Evolutionary conservation across 768 basidiomycete species (phyloP).

Genomic region (Tricholoma furcatifolium): DNA sequence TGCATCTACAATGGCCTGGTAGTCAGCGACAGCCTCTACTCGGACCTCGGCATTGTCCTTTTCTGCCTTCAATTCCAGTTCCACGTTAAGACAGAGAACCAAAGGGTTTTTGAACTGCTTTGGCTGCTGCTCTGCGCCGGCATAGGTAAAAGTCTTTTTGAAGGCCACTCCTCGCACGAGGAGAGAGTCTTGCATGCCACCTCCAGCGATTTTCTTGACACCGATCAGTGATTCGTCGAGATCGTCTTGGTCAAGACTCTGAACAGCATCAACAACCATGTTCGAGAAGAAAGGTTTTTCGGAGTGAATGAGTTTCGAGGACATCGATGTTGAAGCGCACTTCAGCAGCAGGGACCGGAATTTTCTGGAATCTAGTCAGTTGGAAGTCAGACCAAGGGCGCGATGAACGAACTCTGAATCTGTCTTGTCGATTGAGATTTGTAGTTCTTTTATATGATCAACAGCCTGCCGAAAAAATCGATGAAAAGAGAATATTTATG

Average conservation of each 20-base stretch:
- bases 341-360: constrained; percentile 94
- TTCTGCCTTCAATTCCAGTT: constrained; percentile 97
- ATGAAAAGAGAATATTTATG: constrained; percentile 5
- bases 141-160: constrained; percentile 99
- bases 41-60: constrained; percentile 99
- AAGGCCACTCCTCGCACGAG: constrained; percentile 91
- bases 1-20: constrained; percentile 98
- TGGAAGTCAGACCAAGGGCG: constrained; percentile 7
- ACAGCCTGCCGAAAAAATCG: constrained; percentile 55
- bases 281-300: constrained; percentile 99
- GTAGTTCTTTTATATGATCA: constrained; percentile 84
- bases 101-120: constrained; percentile 88
- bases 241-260: constrained; percentile 88
- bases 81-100: constrained; percentile 93
- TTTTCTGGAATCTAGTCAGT: constrained; percentile 47
- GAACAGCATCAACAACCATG: constrained; percentile 98
- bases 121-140: constrained; percentile 98
- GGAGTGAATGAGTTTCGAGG: constrained; percentile 97
- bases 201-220: constrained; percentile 96
- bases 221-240: constrained; percentile 96
- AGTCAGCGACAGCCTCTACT: constrained; percentile 95
- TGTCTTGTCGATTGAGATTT: constrained; percentile 86
- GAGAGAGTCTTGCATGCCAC: constrained; percentile 95
- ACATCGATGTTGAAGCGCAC: constrained; percentile 99
- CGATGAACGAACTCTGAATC: constrained; percentile 73